A percentile compares a stretch with the other conserved stretches of the same genome.
Evolutionary conservation across 2,329 filamentous ascomycete genomes (phyloP).

Genomic region (Cladosporium halotolerans): DNA sequence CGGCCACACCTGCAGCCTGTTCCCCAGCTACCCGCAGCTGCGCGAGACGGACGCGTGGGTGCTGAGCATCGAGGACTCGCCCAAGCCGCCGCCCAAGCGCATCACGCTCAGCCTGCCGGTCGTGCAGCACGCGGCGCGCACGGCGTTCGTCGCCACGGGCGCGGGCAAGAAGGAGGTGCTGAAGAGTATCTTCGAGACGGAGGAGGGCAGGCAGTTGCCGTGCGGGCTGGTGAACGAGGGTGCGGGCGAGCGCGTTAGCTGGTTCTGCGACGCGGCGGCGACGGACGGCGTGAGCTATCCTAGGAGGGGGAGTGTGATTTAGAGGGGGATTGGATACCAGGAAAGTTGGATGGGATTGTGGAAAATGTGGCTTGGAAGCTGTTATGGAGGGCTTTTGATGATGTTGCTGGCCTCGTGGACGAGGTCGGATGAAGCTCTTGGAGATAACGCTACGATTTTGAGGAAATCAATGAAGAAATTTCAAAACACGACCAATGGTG

Average conservation of each 20-base stretch:
- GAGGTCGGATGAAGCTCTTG: neutral
- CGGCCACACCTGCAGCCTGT: conserved; percentile 94
- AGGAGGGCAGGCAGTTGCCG: conserved; percentile 67
- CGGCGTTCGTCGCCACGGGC: conserved; percentile 89
- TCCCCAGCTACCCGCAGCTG: conserved; percentile 81
- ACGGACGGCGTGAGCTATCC: conserved; percentile 79
- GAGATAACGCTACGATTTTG: conserved; percentile 4
- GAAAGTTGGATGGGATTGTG: neutral
- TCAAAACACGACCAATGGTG: neutral
- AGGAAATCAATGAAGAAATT: conserved; percentile 1
- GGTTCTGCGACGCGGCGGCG: conserved; percentile 87
- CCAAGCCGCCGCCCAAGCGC: conserved; percentile 84
- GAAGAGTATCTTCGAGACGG: conserved; percentile 81
- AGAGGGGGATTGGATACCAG: neutral
- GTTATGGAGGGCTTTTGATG: neutral
- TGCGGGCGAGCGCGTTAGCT: conserved; percentile 79
- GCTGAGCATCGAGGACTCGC: conserved; percentile 82
- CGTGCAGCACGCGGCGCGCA: conserved; percentile 74
- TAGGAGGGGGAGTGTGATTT: conserved; percentile 54
- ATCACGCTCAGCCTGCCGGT: conserved; percentile 92
- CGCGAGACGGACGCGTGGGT: conserved; percentile 89
- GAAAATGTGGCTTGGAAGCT: neutral
- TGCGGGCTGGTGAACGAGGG: conserved; percentile 82
- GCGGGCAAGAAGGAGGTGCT: conserved; percentile 83
- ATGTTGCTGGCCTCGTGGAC: neutral